A percentile compares a stretch with the other conserved stretches of the same genome.
Conservation (phyloP, 1,284 basidiomycete species). For the Fereydounia khargensis region DNA sequence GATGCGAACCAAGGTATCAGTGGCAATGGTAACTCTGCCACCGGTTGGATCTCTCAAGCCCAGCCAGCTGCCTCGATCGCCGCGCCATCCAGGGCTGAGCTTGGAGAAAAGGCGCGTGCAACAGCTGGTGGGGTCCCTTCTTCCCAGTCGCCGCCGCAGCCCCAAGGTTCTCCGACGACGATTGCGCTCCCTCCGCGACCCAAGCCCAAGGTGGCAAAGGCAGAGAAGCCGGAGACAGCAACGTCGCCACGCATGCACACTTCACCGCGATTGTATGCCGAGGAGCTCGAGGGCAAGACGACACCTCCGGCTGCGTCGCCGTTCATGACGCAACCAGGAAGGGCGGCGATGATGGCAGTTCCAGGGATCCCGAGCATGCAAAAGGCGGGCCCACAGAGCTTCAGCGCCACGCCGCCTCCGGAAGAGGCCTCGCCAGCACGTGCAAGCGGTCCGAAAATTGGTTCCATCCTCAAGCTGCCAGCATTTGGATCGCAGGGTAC, state of each 20-base stretch:
- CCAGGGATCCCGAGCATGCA: conserved; percentile 47
- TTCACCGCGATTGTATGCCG: neutral
- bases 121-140: too few species aligned
- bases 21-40: too few species aligned
- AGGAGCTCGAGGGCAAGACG: too few species aligned
- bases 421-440: neutral
- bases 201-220: neutral
- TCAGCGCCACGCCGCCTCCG: conserved; percentile 27
- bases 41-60: too few species aligned
- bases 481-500: too few species aligned
- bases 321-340: conserved; percentile 41
- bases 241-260: neutral
- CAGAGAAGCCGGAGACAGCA: neutral
- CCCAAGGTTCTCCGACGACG: conserved; percentile 6
- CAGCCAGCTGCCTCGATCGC: neutral
- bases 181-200: neutral
- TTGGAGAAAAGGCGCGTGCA: neutral
- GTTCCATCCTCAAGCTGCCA: conserved; percentile 31
- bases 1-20: too few species aligned
- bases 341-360: conserved; percentile 48
- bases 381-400: conserved; percentile 38
- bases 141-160: too few species aligned
- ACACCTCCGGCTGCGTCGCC: neutral
- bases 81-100: neutral
- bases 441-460: too few species aligned